Conservation (phyloP, 176 grass and related monocot genomes). For the Guadua angustifolia region DNA sequence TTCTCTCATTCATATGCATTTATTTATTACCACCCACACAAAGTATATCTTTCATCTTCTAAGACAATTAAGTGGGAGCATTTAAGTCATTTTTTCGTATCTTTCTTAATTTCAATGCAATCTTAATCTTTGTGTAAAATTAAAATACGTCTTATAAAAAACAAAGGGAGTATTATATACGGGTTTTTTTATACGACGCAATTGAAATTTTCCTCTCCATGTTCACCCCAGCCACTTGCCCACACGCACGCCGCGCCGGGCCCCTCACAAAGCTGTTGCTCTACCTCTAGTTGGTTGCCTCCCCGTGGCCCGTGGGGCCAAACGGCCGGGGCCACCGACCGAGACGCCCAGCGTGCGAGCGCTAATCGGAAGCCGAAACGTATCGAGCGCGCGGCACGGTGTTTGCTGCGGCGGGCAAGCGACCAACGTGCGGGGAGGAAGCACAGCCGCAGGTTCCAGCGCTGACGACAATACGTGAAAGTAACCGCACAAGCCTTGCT, state of each 20-base stretch:
- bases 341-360: background rate
- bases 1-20: too few species aligned
- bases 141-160: too few species aligned
- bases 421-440: background rate
- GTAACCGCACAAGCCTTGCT: background rate
- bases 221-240: too few species aligned
- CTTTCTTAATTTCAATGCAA: too few species aligned
- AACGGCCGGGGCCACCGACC: background rate
- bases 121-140: too few species aligned
- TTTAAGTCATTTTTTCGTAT: too few species aligned
- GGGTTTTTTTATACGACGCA: too few species aligned
- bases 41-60: too few species aligned
- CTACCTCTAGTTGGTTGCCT: background rate
- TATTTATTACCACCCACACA: too few species aligned
- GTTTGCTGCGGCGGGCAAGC: constrained; percentile 9
- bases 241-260: background rate
- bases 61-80: too few species aligned
- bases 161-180: too few species aligned
- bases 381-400: background rate
- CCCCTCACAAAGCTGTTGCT: background rate
- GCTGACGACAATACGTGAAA: constrained; percentile 29
- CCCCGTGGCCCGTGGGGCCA: background rate
- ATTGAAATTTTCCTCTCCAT: too few species aligned
- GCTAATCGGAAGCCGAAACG: constrained; percentile 31
- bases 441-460: constrained; percentile 47